These are phyloP conservation scores for Amanita brunnescens DNA, from an alignment of 768 basidiomycete genomes.

Conservation along the genomic window DNA sequence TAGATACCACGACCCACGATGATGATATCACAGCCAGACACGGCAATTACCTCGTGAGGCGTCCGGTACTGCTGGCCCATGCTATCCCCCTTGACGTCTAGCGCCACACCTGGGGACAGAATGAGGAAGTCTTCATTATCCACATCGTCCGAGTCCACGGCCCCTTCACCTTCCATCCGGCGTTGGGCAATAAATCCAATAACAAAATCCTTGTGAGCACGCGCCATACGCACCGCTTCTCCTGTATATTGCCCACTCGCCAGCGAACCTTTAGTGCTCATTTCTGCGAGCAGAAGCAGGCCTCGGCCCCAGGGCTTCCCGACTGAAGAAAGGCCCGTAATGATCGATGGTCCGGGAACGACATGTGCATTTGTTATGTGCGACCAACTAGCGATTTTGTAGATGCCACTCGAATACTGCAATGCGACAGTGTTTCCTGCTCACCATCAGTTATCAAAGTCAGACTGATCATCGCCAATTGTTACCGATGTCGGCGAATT, in stretches of 20 bases:
- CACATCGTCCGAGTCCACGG: slow-evolving; percentile 20
- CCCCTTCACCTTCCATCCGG: slow-evolving; percentile 66
- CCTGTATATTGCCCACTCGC: slow-evolving; percentile 79
- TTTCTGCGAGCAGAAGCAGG: slow-evolving; percentile 87
- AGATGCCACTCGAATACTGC: slow-evolving; percentile 88
- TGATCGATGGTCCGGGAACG: slow-evolving; percentile 91
- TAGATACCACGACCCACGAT: slow-evolving; percentile 97
- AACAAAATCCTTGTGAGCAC: slow-evolving; percentile 75
- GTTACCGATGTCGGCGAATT: slow-evolving; percentile 97
- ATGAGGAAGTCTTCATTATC: slow-evolving; percentile 77
- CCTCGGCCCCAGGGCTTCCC: slow-evolving; percentile 82
- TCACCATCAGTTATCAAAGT: slow-evolving; percentile 1
- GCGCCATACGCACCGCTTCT: slow-evolving; percentile 82
- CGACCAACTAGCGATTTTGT: slow-evolving; percentile 92
- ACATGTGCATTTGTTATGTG: slow-evolving; percentile 97
- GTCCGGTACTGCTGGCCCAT: slow-evolving; percentile 97
- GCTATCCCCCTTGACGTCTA: slow-evolving; percentile 68
- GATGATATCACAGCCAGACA: slow-evolving; percentile 88
- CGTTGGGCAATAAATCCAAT: slow-evolving; percentile 93
- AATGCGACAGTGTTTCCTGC: slow-evolving; percentile 92
- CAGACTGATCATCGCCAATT: not conserved
- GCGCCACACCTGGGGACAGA: slow-evolving; percentile 86
- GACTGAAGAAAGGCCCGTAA: slow-evolving; percentile 81
- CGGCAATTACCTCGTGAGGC: slow-evolving; percentile 71
- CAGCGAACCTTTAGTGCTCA: slow-evolving; percentile 87